phyloP scores from a whole-genome alignment of 2,329 filamentous ascomycete species.

The Penicillium freii region DNA sequence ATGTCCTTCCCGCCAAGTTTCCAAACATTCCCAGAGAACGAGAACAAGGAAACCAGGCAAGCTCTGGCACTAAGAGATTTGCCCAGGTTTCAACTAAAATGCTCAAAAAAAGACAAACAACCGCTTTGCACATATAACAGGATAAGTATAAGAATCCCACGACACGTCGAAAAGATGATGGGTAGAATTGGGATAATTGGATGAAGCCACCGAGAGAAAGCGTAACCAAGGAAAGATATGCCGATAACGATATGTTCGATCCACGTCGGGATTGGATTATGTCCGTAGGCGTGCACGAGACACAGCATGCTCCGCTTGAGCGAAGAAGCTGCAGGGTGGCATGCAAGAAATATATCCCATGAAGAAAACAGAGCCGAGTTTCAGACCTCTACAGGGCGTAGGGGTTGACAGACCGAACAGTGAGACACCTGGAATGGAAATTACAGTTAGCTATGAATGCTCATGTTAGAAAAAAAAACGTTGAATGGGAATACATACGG shows the following conservation, averaged over 20 bases:
- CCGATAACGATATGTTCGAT: constrained; percentile 27
- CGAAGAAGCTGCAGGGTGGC: constrained; percentile 26
- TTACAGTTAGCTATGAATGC: neutral
- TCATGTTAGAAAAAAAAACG: neutral
- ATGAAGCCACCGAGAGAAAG: constrained; percentile 10
- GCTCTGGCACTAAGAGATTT: constrained; percentile 14
- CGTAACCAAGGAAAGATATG: constrained; percentile 14
- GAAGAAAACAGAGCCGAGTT: constrained; percentile 14
- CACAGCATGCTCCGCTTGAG: constrained; percentile 11
- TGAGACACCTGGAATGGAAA: constrained; percentile 42
- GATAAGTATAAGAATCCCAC: constrained; percentile 23
- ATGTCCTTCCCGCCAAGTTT: constrained; percentile 15
- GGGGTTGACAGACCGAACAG: constrained; percentile 52
- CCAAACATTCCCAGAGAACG: constrained; percentile 3
- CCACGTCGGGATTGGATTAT: constrained; percentile 23
- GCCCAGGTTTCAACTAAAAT: constrained; percentile 19
- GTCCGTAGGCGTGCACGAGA: constrained; percentile 18
- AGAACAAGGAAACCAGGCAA: constrained; percentile 13
- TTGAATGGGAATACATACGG: constrained; percentile 68
- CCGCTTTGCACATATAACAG: constrained; percentile 26
- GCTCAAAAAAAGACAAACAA: constrained; percentile 21
- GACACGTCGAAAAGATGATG: constrained; percentile 13
- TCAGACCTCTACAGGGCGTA: constrained; percentile 45
- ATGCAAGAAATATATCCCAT: constrained; percentile 29
- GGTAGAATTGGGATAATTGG: constrained; percentile 2